Conservation (phyloP, 805 yeast genomes). For the Metschnikowia baotianmanensis region DNA sequence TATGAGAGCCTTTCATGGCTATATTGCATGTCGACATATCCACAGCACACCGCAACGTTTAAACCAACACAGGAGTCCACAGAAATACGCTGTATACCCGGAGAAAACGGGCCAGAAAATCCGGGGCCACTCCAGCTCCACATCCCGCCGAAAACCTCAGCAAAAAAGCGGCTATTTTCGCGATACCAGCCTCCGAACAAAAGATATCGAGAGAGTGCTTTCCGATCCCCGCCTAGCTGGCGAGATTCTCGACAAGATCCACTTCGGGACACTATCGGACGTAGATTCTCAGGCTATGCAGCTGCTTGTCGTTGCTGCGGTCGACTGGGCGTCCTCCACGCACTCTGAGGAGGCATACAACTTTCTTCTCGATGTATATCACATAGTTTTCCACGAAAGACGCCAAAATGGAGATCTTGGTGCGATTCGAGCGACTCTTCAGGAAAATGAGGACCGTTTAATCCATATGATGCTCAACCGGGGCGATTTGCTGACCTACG, state of each 20-base stretch:
- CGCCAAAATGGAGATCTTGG: background rate
- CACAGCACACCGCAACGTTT: too few species aligned
- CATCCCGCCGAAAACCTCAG: too few species aligned
- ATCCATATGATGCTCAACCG: constrained; percentile 29
- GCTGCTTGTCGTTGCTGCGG: constrained; percentile 20
- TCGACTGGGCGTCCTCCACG: constrained; percentile 24
- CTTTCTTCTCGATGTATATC: constrained; percentile 27
- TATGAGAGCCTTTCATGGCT: too few species aligned
- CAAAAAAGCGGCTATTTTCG: constrained; percentile 1
- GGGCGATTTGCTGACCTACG: constrained; percentile 24
- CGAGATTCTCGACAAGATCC: constrained; percentile 6
- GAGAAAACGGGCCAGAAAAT: background rate
- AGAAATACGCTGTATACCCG: too few species aligned
- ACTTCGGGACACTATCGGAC: background rate
- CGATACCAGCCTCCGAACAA: background rate
- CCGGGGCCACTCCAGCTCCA: too few species aligned
- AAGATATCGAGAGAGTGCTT: constrained; percentile 18
- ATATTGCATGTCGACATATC: too few species aligned
- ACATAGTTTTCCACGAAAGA: constrained; percentile 16
- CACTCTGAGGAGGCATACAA: constrained; percentile 18
- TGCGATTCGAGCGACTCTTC: constrained; percentile 11
- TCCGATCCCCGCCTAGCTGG: constrained; percentile 1
- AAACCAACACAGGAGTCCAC: too few species aligned
- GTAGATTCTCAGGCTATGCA: constrained; percentile 17
- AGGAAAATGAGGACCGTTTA: constrained; percentile 21